A percentile compares a stretch with the other conserved stretches of the same genome.
Evolutionary conservation across 2,329 filamentous ascomycete genomes (phyloP).

Genomic region (Chalaropsis ovoidea): DNA sequence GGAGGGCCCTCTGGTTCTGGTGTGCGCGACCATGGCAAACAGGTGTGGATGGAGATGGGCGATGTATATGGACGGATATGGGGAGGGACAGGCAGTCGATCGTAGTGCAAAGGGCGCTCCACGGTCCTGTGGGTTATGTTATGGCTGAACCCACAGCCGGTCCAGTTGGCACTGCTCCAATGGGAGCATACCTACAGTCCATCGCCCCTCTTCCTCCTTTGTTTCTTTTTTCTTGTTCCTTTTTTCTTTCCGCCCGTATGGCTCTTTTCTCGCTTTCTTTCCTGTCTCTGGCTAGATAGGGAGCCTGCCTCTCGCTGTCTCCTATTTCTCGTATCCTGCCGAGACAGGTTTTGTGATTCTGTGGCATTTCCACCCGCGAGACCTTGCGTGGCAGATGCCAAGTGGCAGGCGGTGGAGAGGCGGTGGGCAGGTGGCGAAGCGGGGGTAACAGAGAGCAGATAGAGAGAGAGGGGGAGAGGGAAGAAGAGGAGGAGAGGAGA

Average conservation of each 20-base stretch:
- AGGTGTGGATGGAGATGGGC: not conserved
- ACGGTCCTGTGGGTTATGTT: not conserved
- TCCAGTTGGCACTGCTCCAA: not conserved
- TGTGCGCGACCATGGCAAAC: no score
- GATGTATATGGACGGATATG: no score
- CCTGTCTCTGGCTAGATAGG: not conserved
- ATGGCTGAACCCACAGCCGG: not conserved
- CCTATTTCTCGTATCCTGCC: constrained; percentile 7
- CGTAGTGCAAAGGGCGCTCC: not conserved
- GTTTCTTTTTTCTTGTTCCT: not conserved
- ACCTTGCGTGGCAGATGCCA: constrained; percentile 1
- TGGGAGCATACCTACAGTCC: no score
- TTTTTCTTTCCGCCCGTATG: not conserved
- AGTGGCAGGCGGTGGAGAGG: not conserved
- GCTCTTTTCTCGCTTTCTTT: not conserved
- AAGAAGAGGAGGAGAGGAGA: not conserved
- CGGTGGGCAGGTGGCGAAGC: not conserved
- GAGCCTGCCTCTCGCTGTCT: not conserved
- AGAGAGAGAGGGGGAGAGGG: not conserved
- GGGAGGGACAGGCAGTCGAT: not conserved
- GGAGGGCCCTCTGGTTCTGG: no score
- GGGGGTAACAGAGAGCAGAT: not conserved
- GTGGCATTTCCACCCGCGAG: not conserved
- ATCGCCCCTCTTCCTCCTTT: not conserved
- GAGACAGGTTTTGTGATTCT: constrained; percentile 7